Percentiles rank a stretch among this genome's conserved stretches.
Evolutionary conservation across 257 asterid species (phyloP).

Genomic region (Rhazya stricta): DNA sequence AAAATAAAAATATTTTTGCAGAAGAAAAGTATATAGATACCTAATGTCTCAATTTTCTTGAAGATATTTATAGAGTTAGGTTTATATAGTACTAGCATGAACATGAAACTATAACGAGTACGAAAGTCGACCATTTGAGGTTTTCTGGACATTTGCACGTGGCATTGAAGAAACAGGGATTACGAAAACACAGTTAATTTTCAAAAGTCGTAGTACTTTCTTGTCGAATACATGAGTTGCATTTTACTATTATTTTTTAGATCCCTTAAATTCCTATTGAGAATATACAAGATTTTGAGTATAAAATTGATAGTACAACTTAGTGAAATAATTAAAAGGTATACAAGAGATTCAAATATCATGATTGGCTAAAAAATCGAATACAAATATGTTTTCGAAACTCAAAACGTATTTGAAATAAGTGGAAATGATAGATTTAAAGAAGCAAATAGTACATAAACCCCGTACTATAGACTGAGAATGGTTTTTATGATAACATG

Average conservation of each 20-base stretch:
- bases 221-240: background rate
- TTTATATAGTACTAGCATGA: background rate
- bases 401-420: background rate
- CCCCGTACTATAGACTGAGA: no score
- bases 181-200: background rate
- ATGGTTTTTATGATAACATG: background rate
- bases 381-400: background rate
- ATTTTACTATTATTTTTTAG: background rate
- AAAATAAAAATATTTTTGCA: no score
- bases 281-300: background rate
- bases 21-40: no score
- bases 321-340: background rate
- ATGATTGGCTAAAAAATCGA: background rate
- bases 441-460: no score
- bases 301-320: no score
- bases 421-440: no score
- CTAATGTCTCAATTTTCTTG: background rate
- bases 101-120: background rate
- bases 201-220: background rate
- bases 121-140: slow-evolving; percentile 4
- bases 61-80: background rate
- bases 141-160: slow-evolving; percentile 8
- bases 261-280: background rate
- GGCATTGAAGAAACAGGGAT: background rate
- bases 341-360: background rate